Percentiles rank a stretch among this genome's conserved stretches.
Conservation (phyloP, 2,329 filamentous ascomycete genomes). For the Sporothrix variecibatus region DNA sequence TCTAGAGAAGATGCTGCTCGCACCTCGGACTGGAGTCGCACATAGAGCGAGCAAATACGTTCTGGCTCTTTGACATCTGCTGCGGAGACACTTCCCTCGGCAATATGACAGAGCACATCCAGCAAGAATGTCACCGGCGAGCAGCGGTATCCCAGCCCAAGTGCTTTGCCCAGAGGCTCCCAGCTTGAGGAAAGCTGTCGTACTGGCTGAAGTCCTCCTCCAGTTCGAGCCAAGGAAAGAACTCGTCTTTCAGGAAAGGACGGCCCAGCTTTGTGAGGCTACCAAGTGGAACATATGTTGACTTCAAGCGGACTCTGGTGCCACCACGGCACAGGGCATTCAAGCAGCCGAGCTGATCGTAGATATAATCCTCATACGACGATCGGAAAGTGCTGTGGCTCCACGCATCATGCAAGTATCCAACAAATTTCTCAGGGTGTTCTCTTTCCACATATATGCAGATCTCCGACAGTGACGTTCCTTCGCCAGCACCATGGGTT, state of each 20-base stretch:
- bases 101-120: not conserved
- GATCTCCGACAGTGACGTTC: not conserved
- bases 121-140: not conserved
- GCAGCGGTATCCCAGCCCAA: not conserved
- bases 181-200: not conserved
- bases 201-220: not conserved
- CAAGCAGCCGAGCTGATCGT: too few species aligned
- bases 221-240: constrained; percentile 15
- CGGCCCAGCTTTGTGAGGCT: not conserved
- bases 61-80: not conserved
- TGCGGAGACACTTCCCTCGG: not conserved
- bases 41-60: not conserved
- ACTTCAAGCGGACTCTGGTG: not conserved
- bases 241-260: not conserved
- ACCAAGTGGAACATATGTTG: not conserved
- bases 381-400: too few species aligned
- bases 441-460: not conserved
- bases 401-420: too few species aligned
- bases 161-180: not conserved
- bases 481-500: too few species aligned
- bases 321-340: constrained; percentile 10
- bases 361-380: too few species aligned
- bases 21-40: constrained; percentile 1
- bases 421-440: constrained; percentile 8
- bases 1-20: not conserved